phyloP scores from a whole-genome alignment of 106 monocot species.

The Platanthera guangdongensis region DNA sequence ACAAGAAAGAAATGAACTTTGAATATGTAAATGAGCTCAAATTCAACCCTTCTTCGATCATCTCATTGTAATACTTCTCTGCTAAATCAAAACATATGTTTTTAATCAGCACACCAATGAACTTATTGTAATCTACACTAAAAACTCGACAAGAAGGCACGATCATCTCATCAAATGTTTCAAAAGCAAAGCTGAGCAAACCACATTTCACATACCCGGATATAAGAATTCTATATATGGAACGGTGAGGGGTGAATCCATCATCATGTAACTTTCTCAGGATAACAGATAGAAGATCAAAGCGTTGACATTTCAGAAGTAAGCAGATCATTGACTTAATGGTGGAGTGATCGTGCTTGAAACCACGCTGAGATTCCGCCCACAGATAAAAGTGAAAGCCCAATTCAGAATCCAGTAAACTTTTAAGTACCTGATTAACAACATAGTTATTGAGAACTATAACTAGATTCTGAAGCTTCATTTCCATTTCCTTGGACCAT shows the following conservation, averaged over 20 bases:
- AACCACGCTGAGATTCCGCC: too few species aligned
- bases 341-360: too few species aligned
- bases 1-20: constrained; percentile 67
- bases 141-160: constrained; percentile 60
- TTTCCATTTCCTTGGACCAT: constrained; percentile 55
- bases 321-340: too few species aligned
- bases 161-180: constrained; percentile 63
- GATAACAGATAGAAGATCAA: too few species aligned
- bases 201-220: constrained; percentile 72
- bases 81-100: constrained; percentile 56
- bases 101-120: constrained; percentile 68
- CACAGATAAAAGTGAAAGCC: too few species aligned
- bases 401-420: too few species aligned
- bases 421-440: too few species aligned
- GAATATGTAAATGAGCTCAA: constrained; percentile 86
- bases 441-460: too few species aligned
- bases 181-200: constrained; percentile 38
- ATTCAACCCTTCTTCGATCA: constrained; percentile 46
- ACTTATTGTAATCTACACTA: constrained; percentile 79
- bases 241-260: constrained; percentile 48
- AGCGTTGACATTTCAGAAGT: too few species aligned
- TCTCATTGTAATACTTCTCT: constrained; percentile 48
- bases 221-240: constrained; percentile 64
- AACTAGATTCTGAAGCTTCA: constrained; percentile 39
- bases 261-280: constrained; percentile 28